Conservation (phyloP, 805 yeast genomes). For the Cyberlindnera bimundalis region DNA sequence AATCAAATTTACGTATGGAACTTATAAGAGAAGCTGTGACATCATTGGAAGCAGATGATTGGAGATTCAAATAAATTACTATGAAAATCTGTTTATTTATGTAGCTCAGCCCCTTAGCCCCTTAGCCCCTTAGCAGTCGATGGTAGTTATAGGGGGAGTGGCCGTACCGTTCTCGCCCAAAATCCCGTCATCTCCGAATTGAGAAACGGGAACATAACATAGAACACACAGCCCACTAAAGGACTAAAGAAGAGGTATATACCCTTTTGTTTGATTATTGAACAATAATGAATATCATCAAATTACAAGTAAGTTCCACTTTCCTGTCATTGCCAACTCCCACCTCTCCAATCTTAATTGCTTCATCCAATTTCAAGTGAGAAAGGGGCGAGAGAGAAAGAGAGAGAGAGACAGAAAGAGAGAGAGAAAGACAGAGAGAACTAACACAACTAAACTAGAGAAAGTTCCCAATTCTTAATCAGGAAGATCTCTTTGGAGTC, state of each 20-base stretch:
- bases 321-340: too few species aligned
- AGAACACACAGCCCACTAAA: background rate
- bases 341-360: too few species aligned
- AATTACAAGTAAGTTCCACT: slow-evolving; percentile 48
- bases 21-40: slow-evolving; percentile 9
- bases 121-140: too few species aligned
- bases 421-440: background rate
- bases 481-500: slow-evolving; percentile 79
- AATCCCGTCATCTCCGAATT: slow-evolving; percentile 4
- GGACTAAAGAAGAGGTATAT: background rate
- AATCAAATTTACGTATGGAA: slow-evolving; percentile 7
- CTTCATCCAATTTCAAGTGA: background rate
- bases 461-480: slow-evolving; percentile 82
- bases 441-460: slow-evolving; percentile 39
- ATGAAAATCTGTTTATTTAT: too few species aligned
- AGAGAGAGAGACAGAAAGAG: background rate
- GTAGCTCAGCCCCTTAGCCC: too few species aligned
- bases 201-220: background rate
- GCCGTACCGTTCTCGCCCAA: background rate
- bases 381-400: background rate
- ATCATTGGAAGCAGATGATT: slow-evolving; percentile 8
- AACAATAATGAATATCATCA: slow-evolving; percentile 55
- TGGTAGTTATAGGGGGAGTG: background rate
- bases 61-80: too few species aligned
- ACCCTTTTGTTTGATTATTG: background rate